Base-by-base conservation (phyloP, 768 basidiomycete species). In the Boletus rubescentipes region DNA sequence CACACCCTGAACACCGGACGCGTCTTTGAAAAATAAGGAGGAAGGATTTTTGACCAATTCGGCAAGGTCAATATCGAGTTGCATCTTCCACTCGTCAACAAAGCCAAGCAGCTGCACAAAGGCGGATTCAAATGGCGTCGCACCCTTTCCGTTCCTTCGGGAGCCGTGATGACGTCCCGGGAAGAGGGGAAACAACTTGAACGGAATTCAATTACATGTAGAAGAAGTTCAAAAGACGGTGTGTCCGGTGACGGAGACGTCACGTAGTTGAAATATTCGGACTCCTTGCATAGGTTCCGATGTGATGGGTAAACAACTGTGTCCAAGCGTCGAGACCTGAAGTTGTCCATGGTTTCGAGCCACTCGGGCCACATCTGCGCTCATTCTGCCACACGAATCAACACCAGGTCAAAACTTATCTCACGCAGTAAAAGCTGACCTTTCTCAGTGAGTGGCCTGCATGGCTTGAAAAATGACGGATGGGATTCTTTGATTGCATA, bases 361-460 rank as follows among this genome's bases (percentile, higher is more conserved):
- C 48, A 53, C 3, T 16, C 9, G 7, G 49, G 54, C 41, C 26
- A 36, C 18, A 56, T 37, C 5, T 3, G 12, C 0, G 10, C 31
- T 55, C 56, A 60, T 15, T 47, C 59, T 60, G 11, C 14, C 12
- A 16, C 4, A 2, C 14, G 4, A 8, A 5, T 51, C 18, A 49
- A 16, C 12, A 16, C 18, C 11, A 1, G 12, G 31, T 18, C 26
- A 26, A 20, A n/a, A 23, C 10, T 31, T 2, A 31, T 45, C 15
- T 35, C 15, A 32, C 4, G 26, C 6, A 5, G 3, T 8, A 11
- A 23, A 21, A 44, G 18, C 41, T 20, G 9, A 57, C 60, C 59
- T 37, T 36, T 49, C 38, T 58, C 41, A 0, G 53, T 55, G 12
- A 62, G 49, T 9, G 53, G 43, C 15, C 51, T 47, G 36, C 44